Base-by-base conservation (phyloP, 2,329 filamentous ascomycete species). In the Colletotrichum simmondsii region DNA sequence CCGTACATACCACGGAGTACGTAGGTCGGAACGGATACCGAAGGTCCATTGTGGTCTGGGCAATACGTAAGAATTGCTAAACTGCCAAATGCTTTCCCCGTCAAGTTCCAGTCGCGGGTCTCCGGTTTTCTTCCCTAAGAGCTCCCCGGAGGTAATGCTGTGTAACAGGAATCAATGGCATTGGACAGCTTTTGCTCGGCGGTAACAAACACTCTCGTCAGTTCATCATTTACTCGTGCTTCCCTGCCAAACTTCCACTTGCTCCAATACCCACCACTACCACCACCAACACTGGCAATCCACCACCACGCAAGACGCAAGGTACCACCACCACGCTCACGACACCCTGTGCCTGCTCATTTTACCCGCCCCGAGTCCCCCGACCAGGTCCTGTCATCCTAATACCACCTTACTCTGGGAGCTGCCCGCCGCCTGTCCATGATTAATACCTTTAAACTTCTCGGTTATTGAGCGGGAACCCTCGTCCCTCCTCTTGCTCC, bases 391-490 rank as follows among this genome's bases (percentile, higher is more conserved):
- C 46, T 63, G 46, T 19, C 24, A 61, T 30, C 30, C 46, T 63
- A 46, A 28, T 46, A 61, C 35, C 26, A 19, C 30, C 52, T 42
- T 19, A 19, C 30, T 64, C 61, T 54, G 30, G 30, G 49, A 64
- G 46, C 53, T 65, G 61, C 37, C 37, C 49, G 58, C 30, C 30
- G 46, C 61, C 61, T 56, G 53, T 54, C 58, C 66, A 60, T 70
- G 57, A 62, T 73, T 53, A 52, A 57, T 49, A 61, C 56, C 60
- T 59, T 73, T 65, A 26, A 57, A 60, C 19, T 61, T 46, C 49
- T 69, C 65, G 54, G 65, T 65, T 71, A 71, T 61, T 65, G 66
- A 37, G 61, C 66, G 61, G 56, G 66, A 65, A 65, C 66, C 46
- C 53, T 22, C 32, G 46, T 30, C 22, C 28, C 22, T 32, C 32